phyloP scores from a whole-genome alignment of 1,284 basidiomycete genomes.

The Moesziomyces sp. region DNA sequence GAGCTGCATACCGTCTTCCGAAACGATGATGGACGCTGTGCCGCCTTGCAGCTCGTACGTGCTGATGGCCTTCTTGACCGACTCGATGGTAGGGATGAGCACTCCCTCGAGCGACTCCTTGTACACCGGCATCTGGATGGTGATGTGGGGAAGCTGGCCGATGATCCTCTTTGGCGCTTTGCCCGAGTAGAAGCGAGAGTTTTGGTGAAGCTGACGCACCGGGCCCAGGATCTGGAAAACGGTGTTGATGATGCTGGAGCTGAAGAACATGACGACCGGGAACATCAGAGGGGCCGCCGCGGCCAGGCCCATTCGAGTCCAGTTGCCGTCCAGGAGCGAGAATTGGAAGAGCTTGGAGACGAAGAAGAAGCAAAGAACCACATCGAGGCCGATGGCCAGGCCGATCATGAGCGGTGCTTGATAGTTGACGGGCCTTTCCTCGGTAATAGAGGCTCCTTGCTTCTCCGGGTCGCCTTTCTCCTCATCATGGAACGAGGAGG shows the following conservation, averaged over 20 bases:
- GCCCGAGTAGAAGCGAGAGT: constrained; percentile 69
- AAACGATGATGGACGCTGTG: constrained; percentile 79
- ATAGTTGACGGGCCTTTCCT: constrained; percentile 73
- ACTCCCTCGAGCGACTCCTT: constrained; percentile 71
- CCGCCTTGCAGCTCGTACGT: constrained; percentile 85
- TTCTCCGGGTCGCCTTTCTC: constrained; percentile 29
- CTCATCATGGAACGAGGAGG: neutral
- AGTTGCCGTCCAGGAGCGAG: constrained; percentile 76
- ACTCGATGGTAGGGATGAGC: constrained; percentile 78
- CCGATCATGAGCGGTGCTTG: constrained; percentile 83
- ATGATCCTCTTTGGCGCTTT: constrained; percentile 73
- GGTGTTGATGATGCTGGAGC: constrained; percentile 73
- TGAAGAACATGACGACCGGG: constrained; percentile 75
- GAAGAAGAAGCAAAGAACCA: constrained; percentile 72
- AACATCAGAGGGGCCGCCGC: constrained; percentile 75
- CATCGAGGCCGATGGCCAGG: constrained; percentile 71
- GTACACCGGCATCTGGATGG: constrained; percentile 82
- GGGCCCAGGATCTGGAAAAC: constrained; percentile 67
- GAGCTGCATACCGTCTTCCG: constrained; percentile 79
- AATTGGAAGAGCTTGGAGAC: constrained; percentile 77
- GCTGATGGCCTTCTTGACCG: constrained; percentile 85
- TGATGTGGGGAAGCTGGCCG: constrained; percentile 78
- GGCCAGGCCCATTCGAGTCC: constrained; percentile 75
- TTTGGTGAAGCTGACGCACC: constrained; percentile 74
- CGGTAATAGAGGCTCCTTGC: constrained; percentile 5